phyloP scores from a whole-genome alignment of 331 rosid species.

The Dryas integrifolia region DNA sequence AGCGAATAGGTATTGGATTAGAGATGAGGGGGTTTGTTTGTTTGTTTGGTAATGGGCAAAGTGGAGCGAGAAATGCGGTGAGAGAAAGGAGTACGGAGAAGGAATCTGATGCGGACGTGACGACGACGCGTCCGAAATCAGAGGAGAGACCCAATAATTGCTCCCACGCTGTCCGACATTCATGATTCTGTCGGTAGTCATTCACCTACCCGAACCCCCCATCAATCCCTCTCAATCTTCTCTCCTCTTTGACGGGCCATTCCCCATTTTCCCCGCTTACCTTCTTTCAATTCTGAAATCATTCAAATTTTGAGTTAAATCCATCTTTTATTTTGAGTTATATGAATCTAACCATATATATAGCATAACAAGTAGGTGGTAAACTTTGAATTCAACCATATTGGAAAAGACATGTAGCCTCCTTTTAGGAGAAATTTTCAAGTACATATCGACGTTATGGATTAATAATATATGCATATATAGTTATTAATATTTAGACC shows the following conservation, averaged over 20 bases:
- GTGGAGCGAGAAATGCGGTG: slow-evolving; percentile 69
- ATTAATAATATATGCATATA: too few species aligned
- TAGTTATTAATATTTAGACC: too few species aligned
- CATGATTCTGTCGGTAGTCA: slow-evolving; percentile 61
- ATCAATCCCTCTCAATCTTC: slow-evolving; percentile 23
- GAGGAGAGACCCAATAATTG: slow-evolving; percentile 83
- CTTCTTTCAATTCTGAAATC: background rate
- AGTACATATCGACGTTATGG: too few species aligned
- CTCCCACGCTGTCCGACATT: slow-evolving; percentile 92
- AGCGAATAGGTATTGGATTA: background rate
- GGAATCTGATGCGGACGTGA: slow-evolving; percentile 92
- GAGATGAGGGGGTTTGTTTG: background rate
- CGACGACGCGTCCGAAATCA: slow-evolving; percentile 89
- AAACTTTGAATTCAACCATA: slow-evolving; percentile 3
- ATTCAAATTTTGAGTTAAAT: background rate
- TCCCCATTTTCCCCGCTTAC: slow-evolving; percentile 17
- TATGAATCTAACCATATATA: too few species aligned
- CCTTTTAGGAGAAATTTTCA: background rate
- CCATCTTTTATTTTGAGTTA: too few species aligned
- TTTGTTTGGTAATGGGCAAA: slow-evolving; percentile 43
- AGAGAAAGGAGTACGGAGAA: slow-evolving; percentile 45
- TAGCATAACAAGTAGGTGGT: background rate
- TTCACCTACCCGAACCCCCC: slow-evolving; percentile 22
- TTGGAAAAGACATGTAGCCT: background rate
- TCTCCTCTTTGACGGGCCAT: slow-evolving; percentile 9